Evolutionary conservation across 768 basidiomycete species (phyloP).

Genomic region (Botryobasidium botryosum): DNA sequence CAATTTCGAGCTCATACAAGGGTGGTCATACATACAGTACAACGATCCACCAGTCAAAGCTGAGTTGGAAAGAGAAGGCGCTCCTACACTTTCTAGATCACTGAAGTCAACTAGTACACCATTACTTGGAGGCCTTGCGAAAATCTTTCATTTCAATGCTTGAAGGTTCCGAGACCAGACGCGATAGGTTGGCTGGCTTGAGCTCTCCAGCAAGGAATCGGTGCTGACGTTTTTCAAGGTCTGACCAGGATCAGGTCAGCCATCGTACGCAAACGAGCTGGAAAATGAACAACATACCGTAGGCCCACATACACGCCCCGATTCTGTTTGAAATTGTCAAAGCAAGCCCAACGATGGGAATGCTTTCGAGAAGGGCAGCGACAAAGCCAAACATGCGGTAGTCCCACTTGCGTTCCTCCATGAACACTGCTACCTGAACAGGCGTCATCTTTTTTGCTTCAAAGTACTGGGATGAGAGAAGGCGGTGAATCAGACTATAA

Average conservation of each 20-base stretch:
- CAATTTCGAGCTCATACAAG: too few relatives aligned
- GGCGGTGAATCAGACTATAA: background rate
- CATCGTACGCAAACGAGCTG: background rate
- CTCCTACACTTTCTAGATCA: too few relatives aligned
- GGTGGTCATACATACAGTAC: too few relatives aligned
- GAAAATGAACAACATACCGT: constrained; percentile 31
- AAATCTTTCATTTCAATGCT: too few relatives aligned
- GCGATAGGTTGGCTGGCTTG: constrained; percentile 19
- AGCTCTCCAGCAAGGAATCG: constrained; percentile 22
- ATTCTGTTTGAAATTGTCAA: constrained; percentile 78
- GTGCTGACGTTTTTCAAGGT: constrained; percentile 28
- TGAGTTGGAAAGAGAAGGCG: too few relatives aligned
- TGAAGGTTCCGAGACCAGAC: too few relatives aligned
- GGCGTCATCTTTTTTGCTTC: constrained; percentile 66
- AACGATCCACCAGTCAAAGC: too few relatives aligned
- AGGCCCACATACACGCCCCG: constrained; percentile 91
- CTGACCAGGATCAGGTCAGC: constrained; percentile 16
- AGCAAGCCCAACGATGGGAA: constrained; percentile 66
- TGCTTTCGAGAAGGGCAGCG: constrained; percentile 61
- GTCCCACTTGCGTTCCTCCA: constrained; percentile 83
- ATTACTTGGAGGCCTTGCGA: too few relatives aligned
- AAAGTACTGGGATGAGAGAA: constrained; percentile 44
- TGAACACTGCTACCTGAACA: constrained; percentile 50
- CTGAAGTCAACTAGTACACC: too few relatives aligned
- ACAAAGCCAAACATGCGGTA: constrained; percentile 67